Evolutionary conservation across 2,329 filamentous ascomycete genomes (phyloP).

Genomic region (Orbilia quercus): DNA sequence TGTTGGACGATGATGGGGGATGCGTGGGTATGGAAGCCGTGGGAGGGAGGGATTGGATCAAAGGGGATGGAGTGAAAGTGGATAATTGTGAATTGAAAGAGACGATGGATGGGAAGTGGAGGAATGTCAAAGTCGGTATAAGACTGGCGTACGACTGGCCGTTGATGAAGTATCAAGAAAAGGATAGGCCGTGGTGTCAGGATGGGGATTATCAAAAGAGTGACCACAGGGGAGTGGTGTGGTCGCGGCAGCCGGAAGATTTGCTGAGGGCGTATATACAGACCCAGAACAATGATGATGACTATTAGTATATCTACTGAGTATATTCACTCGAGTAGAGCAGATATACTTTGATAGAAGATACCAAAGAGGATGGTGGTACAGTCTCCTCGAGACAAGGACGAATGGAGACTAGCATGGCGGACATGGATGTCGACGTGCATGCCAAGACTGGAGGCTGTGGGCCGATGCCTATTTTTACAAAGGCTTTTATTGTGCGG

Average conservation of each 20-base stretch:
- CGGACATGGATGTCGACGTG: too few relatives aligned
- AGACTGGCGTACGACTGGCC: constrained; percentile 87
- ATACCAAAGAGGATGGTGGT: too few relatives aligned
- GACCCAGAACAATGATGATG: not conserved
- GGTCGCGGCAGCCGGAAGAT: constrained; percentile 29
- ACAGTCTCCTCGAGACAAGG: too few relatives aligned
- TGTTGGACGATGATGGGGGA: constrained; percentile 64
- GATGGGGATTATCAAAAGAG: constrained; percentile 50
- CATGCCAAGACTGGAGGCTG: constrained; percentile 12
- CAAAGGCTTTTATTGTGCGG: too few relatives aligned
- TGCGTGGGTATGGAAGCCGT: constrained; percentile 35
- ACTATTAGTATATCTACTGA: too few relatives aligned
- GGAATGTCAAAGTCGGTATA: constrained; percentile 70
- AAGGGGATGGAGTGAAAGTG: constrained; percentile 70
- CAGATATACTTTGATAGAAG: too few relatives aligned
- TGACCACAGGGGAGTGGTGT: constrained; percentile 57
- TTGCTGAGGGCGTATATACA: constrained; percentile 8
- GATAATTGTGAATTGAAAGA: constrained; percentile 63
- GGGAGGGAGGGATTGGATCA: constrained; percentile 47
- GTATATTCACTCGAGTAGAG: too few relatives aligned
- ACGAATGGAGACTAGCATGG: too few relatives aligned
- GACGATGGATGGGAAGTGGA: constrained; percentile 57
- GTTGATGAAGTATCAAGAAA: constrained; percentile 71
- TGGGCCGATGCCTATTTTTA: too few relatives aligned
- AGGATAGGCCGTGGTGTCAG: constrained; percentile 76